Base-by-base conservation (phyloP, 208 protist genomes). In the Leishmania braziliensis region DNA sequence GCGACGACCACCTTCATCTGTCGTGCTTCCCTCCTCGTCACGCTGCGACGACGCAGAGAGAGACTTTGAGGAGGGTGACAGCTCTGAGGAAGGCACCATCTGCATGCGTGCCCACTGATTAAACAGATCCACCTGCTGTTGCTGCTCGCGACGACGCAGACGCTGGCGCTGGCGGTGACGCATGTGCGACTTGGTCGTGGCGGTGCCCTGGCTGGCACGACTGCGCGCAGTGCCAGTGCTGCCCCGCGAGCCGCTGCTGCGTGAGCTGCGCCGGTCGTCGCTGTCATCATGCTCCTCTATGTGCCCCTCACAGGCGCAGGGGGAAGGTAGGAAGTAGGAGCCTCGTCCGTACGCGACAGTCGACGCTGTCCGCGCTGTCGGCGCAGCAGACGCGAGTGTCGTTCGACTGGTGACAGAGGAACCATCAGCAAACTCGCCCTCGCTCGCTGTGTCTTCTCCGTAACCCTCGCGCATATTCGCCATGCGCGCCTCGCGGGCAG, bases 321-420 rank as follows among this genome's bases (percentile, higher is more conserved):
- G 71, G 5, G 79, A 73, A 2, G 69, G 86, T 5, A 54, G 68
- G 26, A 86, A 39, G 63, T 91, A 91, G 56, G 66, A 26, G 23
- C 83, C 71, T 46, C 81, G 88, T 14, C 88, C 88, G 83, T 91
- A 91, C 16, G 86, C 80, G 2, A 76, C 69, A 48, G 81, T 85
- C 1, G 82, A 80, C 20, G 82, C 50, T 4, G 82, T 86, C 53
- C 77, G 77, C 51, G 77, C 77, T 62, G 77, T 82, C 29, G 82
- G 79, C 8, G 82, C 77, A 0, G 69, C 62, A 50, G 77, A 77
- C 14, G 75, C 79, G 4, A 79, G 62, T 20, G 74, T 89, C 5
- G 79, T 84, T 43, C 63, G 80, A 60, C 78, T 83, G n/a, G 78
- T 83, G 36, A 82, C 80, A 23, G 84, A 87, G n/a, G 80, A 71